Conservation (phyloP, 108 stramenopile species). For the Mediolabrus comicus region DNA sequence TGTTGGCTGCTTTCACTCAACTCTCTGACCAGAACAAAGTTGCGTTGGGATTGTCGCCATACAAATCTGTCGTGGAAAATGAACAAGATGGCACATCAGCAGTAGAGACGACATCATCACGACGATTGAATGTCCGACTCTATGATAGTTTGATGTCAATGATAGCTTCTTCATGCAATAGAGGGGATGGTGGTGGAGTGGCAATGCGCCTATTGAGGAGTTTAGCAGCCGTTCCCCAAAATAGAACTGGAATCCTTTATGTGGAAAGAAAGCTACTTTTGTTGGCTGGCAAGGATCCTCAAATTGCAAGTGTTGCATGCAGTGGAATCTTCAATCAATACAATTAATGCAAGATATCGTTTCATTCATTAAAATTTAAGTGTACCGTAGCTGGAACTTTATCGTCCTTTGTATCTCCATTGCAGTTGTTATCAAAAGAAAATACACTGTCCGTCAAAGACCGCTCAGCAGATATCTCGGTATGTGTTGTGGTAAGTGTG, state of each 20-base stretch:
- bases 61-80: constrained; percentile 20
- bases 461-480: background rate
- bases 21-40: constrained; percentile 57
- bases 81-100: background rate
- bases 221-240: constrained; percentile 55
- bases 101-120: constrained; percentile 20
- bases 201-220: constrained; percentile 65
- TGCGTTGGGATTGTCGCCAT: constrained; percentile 41
- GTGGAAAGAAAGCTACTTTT: constrained; percentile 66
- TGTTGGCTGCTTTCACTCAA: constrained; percentile 70
- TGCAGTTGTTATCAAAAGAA: background rate
- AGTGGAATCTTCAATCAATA: constrained; percentile 48
- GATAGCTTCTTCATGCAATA: constrained; percentile 64
- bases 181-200: constrained; percentile 63
- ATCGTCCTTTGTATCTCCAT: no score
- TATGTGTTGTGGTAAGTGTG: background rate
- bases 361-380: background rate
- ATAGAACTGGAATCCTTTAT: constrained; percentile 57
- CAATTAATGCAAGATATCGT: constrained; percentile 8
- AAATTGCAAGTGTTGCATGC: constrained; percentile 67
- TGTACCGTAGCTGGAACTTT: background rate
- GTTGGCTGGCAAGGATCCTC: constrained; percentile 60
- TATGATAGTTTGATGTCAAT: constrained; percentile 76
- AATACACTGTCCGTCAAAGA: background rate
- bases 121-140: constrained; percentile 45